phyloP scores from a whole-genome alignment of 176 grass and related monocot species.

The Thinopyrum elongatum region DNA sequence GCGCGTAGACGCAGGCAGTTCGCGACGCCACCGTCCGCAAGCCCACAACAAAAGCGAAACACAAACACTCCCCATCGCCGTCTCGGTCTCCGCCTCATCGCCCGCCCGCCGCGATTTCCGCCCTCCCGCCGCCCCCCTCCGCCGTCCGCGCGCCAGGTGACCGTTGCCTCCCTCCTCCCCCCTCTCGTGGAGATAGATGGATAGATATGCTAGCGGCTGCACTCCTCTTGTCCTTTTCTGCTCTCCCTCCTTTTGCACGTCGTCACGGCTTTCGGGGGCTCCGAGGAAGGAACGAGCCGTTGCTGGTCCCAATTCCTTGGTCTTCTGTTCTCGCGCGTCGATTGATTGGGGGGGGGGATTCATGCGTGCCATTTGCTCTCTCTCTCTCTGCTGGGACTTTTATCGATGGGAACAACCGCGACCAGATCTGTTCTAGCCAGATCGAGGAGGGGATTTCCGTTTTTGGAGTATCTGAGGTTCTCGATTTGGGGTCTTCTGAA shows the following conservation, averaged over 20 bases:
- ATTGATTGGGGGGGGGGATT: conserved; percentile 13
- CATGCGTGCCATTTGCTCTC: background rate
- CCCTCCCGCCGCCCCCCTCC: background rate
- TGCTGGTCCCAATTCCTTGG: background rate
- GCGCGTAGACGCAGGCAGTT: background rate
- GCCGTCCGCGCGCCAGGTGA: conserved; percentile 27
- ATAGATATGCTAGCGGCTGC: background rate
- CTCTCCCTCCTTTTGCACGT: background rate
- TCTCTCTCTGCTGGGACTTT: background rate
- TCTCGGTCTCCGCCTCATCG: background rate
- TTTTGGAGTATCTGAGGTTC: background rate
- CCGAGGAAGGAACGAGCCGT: background rate
- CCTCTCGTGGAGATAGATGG: background rate
- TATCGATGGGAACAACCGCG: background rate
- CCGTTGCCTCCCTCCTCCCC: background rate
- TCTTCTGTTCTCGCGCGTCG: background rate
- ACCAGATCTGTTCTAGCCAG: conserved; percentile 34
- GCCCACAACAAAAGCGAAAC: background rate
- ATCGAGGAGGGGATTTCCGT: background rate
- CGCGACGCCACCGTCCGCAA: background rate
- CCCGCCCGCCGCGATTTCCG: background rate
- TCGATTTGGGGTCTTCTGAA: conserved; percentile 5
- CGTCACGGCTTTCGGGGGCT: background rate
- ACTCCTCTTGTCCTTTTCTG: too few relatives aligned
- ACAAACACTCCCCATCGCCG: background rate